Percentiles rank a stretch among this genome's conserved stretches.
phyloP scores from a whole-genome alignment of 768 basidiomycete genomes.

The Rhizopogon vesiculosus region DNA sequence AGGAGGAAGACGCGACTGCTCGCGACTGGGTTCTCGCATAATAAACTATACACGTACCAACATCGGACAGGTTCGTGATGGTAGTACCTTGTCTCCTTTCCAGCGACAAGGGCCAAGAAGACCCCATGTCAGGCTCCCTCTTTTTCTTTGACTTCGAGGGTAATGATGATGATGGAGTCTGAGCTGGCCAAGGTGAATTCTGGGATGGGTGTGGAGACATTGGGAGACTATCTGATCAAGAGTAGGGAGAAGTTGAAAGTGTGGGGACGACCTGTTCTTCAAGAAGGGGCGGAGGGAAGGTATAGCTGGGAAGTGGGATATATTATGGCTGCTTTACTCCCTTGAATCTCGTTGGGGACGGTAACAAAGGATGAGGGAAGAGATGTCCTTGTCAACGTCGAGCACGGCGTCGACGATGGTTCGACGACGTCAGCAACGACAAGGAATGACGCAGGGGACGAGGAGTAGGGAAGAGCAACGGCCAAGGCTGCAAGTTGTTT shows the following conservation, averaged over 20 bases:
- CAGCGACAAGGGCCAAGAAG: conserved; percentile 7
- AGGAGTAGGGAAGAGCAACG: conserved; percentile 27
- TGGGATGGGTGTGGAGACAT: conserved; percentile 34
- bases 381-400: conserved; percentile 12
- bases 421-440: conserved; percentile 16
- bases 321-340: conserved; percentile 19
- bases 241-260: conserved; percentile 13
- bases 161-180: conserved; percentile 29
- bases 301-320: conserved; percentile 14
- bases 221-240: conserved; percentile 12
- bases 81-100: conserved; percentile 18
- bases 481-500: conserved; percentile 25
- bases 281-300: conserved; percentile 11
- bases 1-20: conserved; percentile 5
- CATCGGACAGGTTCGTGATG: conserved; percentile 19
- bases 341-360: conserved; percentile 6
- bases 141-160: conserved; percentile 28
- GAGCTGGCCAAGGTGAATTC: conserved; percentile 40
- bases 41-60: conserved; percentile 19
- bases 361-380: conserved; percentile 22
- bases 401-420: conserved; percentile 19
- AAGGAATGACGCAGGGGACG: conserved; percentile 19
- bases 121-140: conserved; percentile 26
- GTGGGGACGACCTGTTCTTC: conserved; percentile 9
- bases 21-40: conserved; percentile 4